A percentile compares a stretch with the other conserved stretches of the same genome.
Conservation (phyloP, 1,284 basidiomycete species). For the Inonotus hispidus region DNA sequence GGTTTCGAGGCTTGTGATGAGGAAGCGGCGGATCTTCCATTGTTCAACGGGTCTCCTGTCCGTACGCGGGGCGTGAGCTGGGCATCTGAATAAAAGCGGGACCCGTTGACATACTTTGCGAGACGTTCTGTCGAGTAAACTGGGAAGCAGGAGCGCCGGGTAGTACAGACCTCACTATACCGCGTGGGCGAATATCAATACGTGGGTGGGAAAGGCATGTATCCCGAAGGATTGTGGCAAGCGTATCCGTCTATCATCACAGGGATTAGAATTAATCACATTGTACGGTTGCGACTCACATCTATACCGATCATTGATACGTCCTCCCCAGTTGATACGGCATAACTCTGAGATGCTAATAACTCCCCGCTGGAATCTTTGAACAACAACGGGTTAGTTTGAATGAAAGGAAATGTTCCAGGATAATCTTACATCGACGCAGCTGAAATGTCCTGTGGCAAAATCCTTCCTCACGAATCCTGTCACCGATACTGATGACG, state of each 20-base stretch:
- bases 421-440: neutral
- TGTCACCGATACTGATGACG: neutral
- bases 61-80: too few species aligned
- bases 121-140: neutral
- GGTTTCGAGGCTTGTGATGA: neutral
- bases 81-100: too few species aligned
- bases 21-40: neutral
- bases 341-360: neutral
- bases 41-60: neutral
- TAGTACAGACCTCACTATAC: neutral
- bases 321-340: neutral
- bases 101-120: neutral
- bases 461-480: neutral
- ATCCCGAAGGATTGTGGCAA: neutral
- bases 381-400: neutral
- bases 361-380: neutral
- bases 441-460: neutral
- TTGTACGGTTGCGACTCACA: neutral
- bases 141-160: neutral
- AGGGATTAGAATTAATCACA: neutral
- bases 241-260: neutral
- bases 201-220: neutral
- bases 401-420: neutral
- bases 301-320: neutral
- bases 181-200: slow-evolving; percentile 2